These are phyloP conservation scores for Solanum lycopersicoides DNA, from an alignment of 257 asterid genomes.

Conservation along the genomic window DNA sequence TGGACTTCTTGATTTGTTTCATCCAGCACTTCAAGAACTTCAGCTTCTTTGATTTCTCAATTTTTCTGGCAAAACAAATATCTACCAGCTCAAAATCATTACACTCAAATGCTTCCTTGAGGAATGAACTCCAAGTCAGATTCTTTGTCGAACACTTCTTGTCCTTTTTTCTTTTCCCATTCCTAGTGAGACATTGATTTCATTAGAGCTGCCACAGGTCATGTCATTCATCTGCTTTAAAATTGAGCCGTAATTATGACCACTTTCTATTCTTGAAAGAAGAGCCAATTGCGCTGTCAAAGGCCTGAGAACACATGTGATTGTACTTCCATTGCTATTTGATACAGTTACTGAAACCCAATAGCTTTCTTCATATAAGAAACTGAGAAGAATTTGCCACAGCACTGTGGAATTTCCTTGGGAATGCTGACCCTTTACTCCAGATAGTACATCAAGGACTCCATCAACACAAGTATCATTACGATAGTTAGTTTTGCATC, in stretches of 20 bases:
- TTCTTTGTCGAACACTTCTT: constrained; percentile 26
- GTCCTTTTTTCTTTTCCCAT: constrained; percentile 40
- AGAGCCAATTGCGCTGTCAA: constrained; percentile 55
- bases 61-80: constrained; percentile 31
- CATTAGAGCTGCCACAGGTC: constrained; percentile 7
- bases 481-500: constrained; percentile 19
- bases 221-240: not conserved
- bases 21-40: constrained; percentile 90
- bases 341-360: constrained; percentile 55
- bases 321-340: constrained; percentile 31
- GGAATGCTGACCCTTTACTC: constrained; percentile 29
- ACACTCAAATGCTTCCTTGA: constrained; percentile 50
- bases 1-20: constrained; percentile 47
- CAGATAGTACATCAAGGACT: constrained; percentile 56
- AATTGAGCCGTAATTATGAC: constrained; percentile 10
- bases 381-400: constrained; percentile 81
- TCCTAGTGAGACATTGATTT: constrained; percentile 17
- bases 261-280: constrained; percentile 24
- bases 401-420: constrained; percentile 27
- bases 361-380: constrained; percentile 49
- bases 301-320: constrained; percentile 55
- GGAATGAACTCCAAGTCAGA: constrained; percentile 71
- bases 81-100: constrained; percentile 60
- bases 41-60: constrained; percentile 55
- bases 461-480: constrained; percentile 35